phyloP scores from a whole-genome alignment of 192 early-diverging fungal species.

The Gamsiella multidivaricata region DNA sequence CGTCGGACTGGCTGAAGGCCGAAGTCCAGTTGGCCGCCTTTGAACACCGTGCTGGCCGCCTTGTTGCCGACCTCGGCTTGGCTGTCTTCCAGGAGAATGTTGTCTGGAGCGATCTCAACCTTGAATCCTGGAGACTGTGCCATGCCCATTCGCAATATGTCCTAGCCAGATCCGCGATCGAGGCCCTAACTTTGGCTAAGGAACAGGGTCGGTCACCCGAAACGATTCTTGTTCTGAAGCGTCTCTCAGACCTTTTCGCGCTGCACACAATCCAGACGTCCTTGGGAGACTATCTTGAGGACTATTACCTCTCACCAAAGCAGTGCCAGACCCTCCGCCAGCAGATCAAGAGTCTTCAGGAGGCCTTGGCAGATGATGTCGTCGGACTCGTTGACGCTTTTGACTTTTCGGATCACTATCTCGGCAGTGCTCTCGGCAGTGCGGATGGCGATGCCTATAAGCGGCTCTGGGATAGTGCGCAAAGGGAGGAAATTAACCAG shows the following conservation, averaged over 20 bases:
- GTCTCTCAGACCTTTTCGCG: slow-evolving; percentile 49
- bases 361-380: slow-evolving; percentile 69
- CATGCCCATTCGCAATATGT: slow-evolving; percentile 84
- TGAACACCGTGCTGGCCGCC: slow-evolving; percentile 72
- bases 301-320: slow-evolving; percentile 53
- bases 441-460: slow-evolving; percentile 81
- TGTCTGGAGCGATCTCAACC: slow-evolving; percentile 75
- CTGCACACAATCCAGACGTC: slow-evolving; percentile 62
- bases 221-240: slow-evolving; percentile 44
- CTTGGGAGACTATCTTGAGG: slow-evolving; percentile 58
- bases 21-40: slow-evolving; percentile 73
- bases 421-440: slow-evolving; percentile 77
- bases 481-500: slow-evolving; percentile 74
- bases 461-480: slow-evolving; percentile 67
- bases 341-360: slow-evolving; percentile 60
- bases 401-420: slow-evolving; percentile 70
- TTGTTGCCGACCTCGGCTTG: slow-evolving; percentile 69
- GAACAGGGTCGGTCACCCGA: slow-evolving; percentile 17
- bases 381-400: slow-evolving; percentile 82
- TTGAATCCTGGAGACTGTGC: slow-evolving; percentile 75
- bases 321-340: slow-evolving; percentile 60
- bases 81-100: slow-evolving; percentile 59
- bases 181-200: slow-evolving; percentile 45
- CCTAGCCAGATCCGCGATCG: slow-evolving; percentile 70
- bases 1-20: slow-evolving; percentile 59